Evolutionary conservation across 2,329 filamentous ascomycete genomes (phyloP), one percentile per base, ranked within the genome.

Genomic region (Diaporthe citriasiana): DNA sequence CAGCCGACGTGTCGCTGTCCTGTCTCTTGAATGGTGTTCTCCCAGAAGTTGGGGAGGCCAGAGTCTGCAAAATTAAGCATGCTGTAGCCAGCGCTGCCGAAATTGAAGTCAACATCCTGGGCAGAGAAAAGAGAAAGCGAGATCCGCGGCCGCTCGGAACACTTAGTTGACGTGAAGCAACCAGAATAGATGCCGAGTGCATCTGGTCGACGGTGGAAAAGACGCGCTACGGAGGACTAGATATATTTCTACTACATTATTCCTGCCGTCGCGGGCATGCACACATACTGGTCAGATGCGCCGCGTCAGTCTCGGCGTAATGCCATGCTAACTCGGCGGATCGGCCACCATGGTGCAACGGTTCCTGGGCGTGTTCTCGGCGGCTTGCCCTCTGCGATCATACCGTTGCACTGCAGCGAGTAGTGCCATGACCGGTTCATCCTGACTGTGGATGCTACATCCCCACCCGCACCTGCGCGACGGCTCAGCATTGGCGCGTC

Each of bases 31-130:
- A 17, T 13, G 33, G 4, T 33, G 15, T 13, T 33, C 13, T 33
- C 10, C 25, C 45, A 27, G 33, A 17, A 25, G 45, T 42, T 8
- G 42, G 56, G 33, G 69, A 57, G 1, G 60, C 70, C 12, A 69
- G 13, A 27, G 27, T 17, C 17, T 47, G 60, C 10, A 40, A 13
- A 6, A 72, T 13, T 15, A 50, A 50, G 17, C 70, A 74, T 60
- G 53, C 38, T 69, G 45, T 25, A 12, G 65, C 33, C 27, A 74
- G 33, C 35, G 69, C 15, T 42, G 47, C 6, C 19, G 30, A 68
- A 30, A 74, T 15, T 25, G n/a, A 55, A 33, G 50, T 51, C n/a
- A 60, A 17, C 72, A 73, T 73, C 19, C 38, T 55, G 66, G 25
- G 12, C 19, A 51, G 63, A 25, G 8, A 22, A 50, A 19, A 17